Base-by-base conservation (phyloP, 441 rosid genomes). In the Mallotus repandus region DNA sequence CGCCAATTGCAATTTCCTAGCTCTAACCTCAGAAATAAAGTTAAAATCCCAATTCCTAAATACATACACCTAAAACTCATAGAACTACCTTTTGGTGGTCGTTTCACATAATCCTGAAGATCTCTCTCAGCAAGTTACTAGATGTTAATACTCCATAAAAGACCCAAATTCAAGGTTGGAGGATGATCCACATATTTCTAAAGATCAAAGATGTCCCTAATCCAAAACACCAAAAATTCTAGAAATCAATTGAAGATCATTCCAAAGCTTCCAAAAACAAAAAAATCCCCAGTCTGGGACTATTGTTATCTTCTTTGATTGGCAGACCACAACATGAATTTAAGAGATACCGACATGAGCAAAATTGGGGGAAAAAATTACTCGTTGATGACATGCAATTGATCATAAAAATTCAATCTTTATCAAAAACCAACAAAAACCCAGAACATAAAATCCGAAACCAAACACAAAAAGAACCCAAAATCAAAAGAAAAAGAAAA, bases 391-490 rank as follows among this genome's bases (percentile, higher is more conserved):
- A n/a, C n/a, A n/a, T n/a, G n/a, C 14, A 32, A 68, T 32, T 18
- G 18, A 68, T 18, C 61, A 54, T 50, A 53, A 15, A 13, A 3
- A 8, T 4, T 19, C 55, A 63, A 66, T 18, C 21, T 45, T 66
- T 15, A 57, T 43, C 32, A 12, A 45, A 21, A 22, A 22, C 5
- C 9, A 57, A 53, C 9, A 49, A 48, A 12, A 21, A n/a, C 54
- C 16, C 43, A 71, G 8, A 50, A 10, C 68, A 65, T 16, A 72
- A 19, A 73, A 50, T 25, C 14, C 50, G 48, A n/a, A 76, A 43
- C 22, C 50, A 8, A 14, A 35, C 43, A n/a, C 35, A 54, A 43
- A 45, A 54, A 45, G 8, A 12, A 21, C 58, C 29, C 41, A 59
- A 11, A 9, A 14, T 1, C 1, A 32, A 21, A 29, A 1, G 53